Evolutionary conservation across 106 monocot species (phyloP).

Genomic region (Xerophyta viscosa): DNA sequence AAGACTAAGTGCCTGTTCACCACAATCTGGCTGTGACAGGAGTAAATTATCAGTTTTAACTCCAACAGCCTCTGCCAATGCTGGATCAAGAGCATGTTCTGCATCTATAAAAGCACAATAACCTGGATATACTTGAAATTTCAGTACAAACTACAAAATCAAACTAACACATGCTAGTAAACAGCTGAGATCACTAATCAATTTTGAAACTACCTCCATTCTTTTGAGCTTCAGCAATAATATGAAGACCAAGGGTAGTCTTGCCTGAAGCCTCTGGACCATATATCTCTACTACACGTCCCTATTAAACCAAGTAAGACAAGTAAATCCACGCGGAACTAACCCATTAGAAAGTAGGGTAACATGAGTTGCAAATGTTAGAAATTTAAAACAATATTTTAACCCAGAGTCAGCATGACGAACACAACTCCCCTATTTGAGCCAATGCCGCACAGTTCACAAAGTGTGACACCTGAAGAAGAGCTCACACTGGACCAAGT

Average conservation of each 20-base stretch:
- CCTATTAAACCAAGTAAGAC: conserved; percentile 31
- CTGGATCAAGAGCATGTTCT: conserved; percentile 97
- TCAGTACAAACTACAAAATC: not conserved
- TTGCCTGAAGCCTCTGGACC: conserved; percentile 98
- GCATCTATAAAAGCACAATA: conserved; percentile 98
- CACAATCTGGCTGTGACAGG: conserved; percentile 93
- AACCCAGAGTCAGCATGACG: too few species aligned
- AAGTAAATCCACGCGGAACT: not conserved
- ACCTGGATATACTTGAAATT: too few species aligned
- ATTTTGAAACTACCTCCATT: conserved; percentile 44
- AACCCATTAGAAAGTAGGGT: not conserved
- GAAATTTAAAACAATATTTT: too few species aligned
- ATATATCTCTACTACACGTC: conserved; percentile 95
- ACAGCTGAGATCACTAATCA: not conserved
- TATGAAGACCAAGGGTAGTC: conserved; percentile 96
- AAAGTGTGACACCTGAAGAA: too few species aligned
- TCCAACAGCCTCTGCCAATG: conserved; percentile 82
- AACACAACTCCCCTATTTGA: too few species aligned
- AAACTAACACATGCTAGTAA: not conserved
- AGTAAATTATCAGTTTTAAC: conserved; percentile 90
- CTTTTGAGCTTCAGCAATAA: conserved; percentile 96
- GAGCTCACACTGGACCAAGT: too few species aligned
- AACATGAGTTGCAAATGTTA: too few species aligned
- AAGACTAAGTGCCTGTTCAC: conserved; percentile 97
- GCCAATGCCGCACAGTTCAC: too few species aligned